These are phyloP conservation scores for Haplosporangium sp. DNA, from an alignment of 371 early-diverging fungal species.

Conservation along the genomic window DNA sequence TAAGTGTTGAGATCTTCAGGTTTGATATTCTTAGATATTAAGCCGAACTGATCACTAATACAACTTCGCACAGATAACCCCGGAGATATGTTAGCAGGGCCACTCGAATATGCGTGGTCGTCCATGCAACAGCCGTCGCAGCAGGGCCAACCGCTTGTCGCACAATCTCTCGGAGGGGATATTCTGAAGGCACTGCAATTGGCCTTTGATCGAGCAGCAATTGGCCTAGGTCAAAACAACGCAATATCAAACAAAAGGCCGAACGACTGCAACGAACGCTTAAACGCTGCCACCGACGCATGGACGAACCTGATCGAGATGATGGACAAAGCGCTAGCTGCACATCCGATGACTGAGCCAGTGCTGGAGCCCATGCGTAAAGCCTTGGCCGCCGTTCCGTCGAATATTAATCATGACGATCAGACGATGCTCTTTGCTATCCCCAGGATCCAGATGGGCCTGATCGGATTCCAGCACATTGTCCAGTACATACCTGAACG, in stretches of 20 bases:
- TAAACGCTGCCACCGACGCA: not conserved
- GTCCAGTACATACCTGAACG: conserved; percentile 1
- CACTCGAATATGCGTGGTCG: conserved; percentile 29
- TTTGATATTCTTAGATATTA: not conserved
- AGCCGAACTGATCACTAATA: not conserved
- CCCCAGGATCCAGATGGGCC: conserved; percentile 10
- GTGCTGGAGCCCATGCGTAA: conserved; percentile 9
- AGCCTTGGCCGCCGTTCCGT: not conserved
- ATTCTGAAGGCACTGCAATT: not conserved
- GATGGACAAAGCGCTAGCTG: not conserved
- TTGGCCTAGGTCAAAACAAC: too few relatives aligned
- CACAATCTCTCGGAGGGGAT: not conserved
- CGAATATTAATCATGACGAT: not conserved
- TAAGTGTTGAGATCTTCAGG: too few relatives aligned
- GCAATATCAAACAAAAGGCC: too few relatives aligned
- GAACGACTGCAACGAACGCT: too few relatives aligned
- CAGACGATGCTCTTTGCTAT: not conserved
- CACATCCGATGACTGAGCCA: not conserved
- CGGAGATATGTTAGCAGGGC: conserved; percentile 15
- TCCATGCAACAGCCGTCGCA: not conserved
- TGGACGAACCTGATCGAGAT: not conserved
- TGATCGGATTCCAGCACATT: conserved; percentile 15
- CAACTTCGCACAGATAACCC: not conserved
- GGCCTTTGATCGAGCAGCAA: too few relatives aligned
- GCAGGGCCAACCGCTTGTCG: not conserved